These are phyloP conservation scores for Stagonosporopsis tanaceti DNA, from an alignment of 2,329 filamentous ascomycete species.

Conservation along the genomic window DNA sequence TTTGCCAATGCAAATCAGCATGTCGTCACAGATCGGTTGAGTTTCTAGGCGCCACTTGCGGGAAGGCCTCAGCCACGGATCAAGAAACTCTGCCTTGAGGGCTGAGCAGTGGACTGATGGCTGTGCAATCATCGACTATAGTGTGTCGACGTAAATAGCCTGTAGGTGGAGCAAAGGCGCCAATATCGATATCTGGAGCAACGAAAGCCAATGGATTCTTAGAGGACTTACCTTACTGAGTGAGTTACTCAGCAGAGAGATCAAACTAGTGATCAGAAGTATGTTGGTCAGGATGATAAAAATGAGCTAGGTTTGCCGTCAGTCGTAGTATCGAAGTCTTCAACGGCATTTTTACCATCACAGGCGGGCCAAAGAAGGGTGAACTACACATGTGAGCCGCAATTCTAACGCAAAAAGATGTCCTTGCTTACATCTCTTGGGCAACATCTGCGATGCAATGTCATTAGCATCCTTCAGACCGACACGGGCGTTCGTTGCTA, in stretches of 20 bases:
- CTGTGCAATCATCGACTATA: conserved; percentile 27
- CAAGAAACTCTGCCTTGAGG: conserved; percentile 14
- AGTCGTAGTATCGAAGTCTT: conserved; percentile 33
- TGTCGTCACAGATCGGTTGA: neutral
- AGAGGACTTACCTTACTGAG: conserved; percentile 63
- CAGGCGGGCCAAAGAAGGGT: conserved; percentile 59
- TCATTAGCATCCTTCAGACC: conserved; percentile 28
- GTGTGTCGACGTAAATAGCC: conserved; percentile 27
- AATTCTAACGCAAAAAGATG: too few relatives aligned
- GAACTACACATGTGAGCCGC: conserved; percentile 49
- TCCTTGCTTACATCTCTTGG: conserved; percentile 51
- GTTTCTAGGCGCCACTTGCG: neutral
- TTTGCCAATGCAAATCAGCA: neutral
- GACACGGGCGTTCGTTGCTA: conserved; percentile 25
- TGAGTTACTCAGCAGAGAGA: conserved; percentile 79
- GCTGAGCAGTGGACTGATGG: conserved; percentile 23
- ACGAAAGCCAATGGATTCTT: conserved; percentile 29
- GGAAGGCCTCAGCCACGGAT: neutral
- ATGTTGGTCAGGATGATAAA: conserved; percentile 82
- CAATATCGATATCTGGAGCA: conserved; percentile 16
- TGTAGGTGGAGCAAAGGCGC: conserved; percentile 18
- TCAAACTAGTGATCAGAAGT: conserved; percentile 78
- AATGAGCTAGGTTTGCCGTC: conserved; percentile 60
- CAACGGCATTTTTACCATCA: conserved; percentile 54
- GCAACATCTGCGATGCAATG: conserved; percentile 52